Conservation (phyloP, 2,329 filamentous ascomycete genomes). For the Fusarium compactum region DNA sequence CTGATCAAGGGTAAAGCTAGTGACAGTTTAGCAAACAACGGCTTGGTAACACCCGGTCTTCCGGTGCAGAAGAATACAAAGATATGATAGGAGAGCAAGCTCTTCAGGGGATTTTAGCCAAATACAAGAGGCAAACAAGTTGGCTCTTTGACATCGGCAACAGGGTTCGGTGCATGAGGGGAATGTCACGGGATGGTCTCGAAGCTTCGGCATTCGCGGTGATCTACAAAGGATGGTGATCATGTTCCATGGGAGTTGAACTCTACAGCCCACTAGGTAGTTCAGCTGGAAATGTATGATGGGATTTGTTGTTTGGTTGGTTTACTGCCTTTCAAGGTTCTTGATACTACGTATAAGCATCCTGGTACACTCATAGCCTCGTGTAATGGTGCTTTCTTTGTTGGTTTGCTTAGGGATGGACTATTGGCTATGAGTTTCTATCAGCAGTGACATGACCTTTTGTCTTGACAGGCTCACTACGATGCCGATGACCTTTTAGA, state of each 20-base stretch:
- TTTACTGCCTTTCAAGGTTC: neutral
- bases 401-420: neutral
- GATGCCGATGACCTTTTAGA: neutral
- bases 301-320: conserved; percentile 11
- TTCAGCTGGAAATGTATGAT: conserved; percentile 3
- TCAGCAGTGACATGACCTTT: conserved; percentile 1
- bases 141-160: neutral
- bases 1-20: conserved; percentile 27
- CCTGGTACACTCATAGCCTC: neutral
- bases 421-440: conserved; percentile 2
- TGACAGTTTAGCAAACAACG: neutral
- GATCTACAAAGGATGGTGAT: conserved; percentile 27
- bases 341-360: conserved; percentile 11
- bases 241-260: neutral
- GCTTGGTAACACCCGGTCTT: conserved; percentile 18
- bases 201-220: conserved; percentile 12
- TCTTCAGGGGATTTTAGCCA: neutral
- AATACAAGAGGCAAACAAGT: neutral
- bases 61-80: conserved; percentile 3
- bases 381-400: neutral
- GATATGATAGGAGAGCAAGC: conserved; percentile 10
- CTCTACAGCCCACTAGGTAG: conserved; percentile 3
- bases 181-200: conserved; percentile 36
- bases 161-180: conserved; percentile 36
- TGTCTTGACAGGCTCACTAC: neutral